Evolutionary conservation across 2,329 filamentous ascomycete species (phyloP), one percentile per base, ranked within the genome.

Genomic region (Phyllachora maydis): DNA sequence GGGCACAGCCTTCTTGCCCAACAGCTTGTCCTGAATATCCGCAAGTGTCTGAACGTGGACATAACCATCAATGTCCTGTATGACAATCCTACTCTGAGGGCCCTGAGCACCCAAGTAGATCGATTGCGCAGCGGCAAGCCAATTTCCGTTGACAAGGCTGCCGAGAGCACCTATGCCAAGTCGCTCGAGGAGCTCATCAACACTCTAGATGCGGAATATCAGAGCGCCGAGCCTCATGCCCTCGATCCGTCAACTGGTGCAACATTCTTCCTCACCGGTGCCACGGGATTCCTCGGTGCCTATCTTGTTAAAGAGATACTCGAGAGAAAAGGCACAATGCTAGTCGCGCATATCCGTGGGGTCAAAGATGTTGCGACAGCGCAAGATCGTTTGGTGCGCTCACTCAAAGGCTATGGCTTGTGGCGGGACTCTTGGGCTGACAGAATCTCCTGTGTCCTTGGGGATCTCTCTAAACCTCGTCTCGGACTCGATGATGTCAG

Each of bases 251-350:
- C n/a, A n/a, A n/a, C n/a, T n/a, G n/a, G n/a, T n/a, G n/a, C n/a
- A 45, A 81, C 72, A 0, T 58, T 88, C 8, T 76, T 93, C 45
- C 50, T 93, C 4, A 93, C 83, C 3, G 82, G 85, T 20, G 81
- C 78, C 4, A 93, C 83, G 4, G 83, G 83, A 3, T 93, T 93
- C 54, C 49, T 93, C 11, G 83, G 83, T 14, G 64, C 77, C 0
- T 90, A 82, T 39, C 54, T 93, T 8, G 52, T 90, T 16, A 63
- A 63, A 26, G 78, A 91, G 26, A 47, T 92, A 2, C 56, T 93
- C 2, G 61, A 62, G 18, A 57, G 73, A 13, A 59, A 52, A 11
- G 46, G 50, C 11, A 52, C 65, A 9, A 70, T 63, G 33, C 57
- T 91, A 7, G 67, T 91, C 27, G 69, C 72, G 1, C 70, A 83